Base-by-base conservation (phyloP, 73 alveolate genomes). In the Paramecium tetraurelia region DNA sequence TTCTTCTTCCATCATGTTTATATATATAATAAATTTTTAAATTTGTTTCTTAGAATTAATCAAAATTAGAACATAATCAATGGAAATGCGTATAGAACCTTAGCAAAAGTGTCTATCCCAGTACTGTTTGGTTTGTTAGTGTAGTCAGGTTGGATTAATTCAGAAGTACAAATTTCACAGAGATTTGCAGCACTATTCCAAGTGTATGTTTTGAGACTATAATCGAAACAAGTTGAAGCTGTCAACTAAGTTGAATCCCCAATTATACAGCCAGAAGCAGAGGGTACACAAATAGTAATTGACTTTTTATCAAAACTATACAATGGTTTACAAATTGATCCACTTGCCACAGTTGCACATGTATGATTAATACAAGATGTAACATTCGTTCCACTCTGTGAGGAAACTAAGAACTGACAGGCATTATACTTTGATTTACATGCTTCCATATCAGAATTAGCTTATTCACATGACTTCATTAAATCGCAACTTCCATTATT, bases 361-460 rank as follows among this genome's bases (percentile, higher is more conserved):
- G 77, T 44, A 35, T 80, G 69, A 80, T 20, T 35, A 14, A 31
- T 27, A 44, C 77, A 80, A 24, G 76, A 41, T 12, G 77, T 72
- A 0, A 20, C 9, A 3, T 72, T 10, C 3, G 24, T 41, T 63
- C 53, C 84, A 27, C 21, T 63, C 31, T 21, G 3, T 0, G 46
- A 27, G 21, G 80, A 21, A 33, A 59, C 46, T 27, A 21, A 18
- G 10, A 33, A 31, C 14, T 27, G 16, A 3, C 86, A 71, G 0
- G 86, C 18, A 71, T 71, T 38, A 14, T 7, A 71, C 33, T 38
- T 71, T 14, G 63, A 35, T 33, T 77, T 40, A 21, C 89, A 77
- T 6, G 89, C 89, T 11, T n/a, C 16, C 44, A 18, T 21, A 77
- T 77, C 89, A 18, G 68, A 77, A 21, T 77, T 77, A 77, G 89